A percentile compares a stretch with the other conserved stretches of the same genome.
These are phyloP conservation scores for Pythium phragmitis DNA, from an alignment of 352 stramenopile species.

Conservation along the genomic window DNA sequence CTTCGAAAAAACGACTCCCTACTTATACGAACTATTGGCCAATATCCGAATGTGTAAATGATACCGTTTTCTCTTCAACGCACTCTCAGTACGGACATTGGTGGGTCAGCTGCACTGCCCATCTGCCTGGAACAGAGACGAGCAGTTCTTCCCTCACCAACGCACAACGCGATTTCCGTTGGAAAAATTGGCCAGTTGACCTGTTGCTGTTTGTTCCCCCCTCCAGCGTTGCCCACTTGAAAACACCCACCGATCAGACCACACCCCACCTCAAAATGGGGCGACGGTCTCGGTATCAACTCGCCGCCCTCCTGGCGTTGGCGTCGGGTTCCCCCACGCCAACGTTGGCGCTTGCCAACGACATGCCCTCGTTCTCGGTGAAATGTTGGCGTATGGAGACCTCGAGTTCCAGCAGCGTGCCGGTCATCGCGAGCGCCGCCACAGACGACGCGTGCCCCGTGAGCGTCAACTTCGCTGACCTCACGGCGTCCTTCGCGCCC, in stretches of 20 bases:
- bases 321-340: neutral
- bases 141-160: neutral
- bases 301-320: neutral
- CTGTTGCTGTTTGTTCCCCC: too few relatives aligned
- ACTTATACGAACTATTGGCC: neutral
- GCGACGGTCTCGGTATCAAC: neutral
- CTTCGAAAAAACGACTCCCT: conserved; percentile 2
- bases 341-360: neutral
- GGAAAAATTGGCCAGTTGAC: neutral
- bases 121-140: conserved; percentile 5
- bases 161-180: conserved; percentile 1
- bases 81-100: neutral
- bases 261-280: neutral
- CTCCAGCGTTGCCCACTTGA: neutral
- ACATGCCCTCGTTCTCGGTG: neutral
- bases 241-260: neutral
- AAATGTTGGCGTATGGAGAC: conserved; percentile 21
- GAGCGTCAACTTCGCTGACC: conserved; percentile 32
- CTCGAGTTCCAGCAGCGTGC: neutral
- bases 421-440: neutral
- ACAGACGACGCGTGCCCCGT: conserved; percentile 14
- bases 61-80: neutral
- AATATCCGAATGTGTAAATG: neutral
- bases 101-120: neutral
- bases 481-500: conserved; percentile 35